Conservation (phyloP, 2,329 filamentous ascomycete species). For the Dothistroma septosporum region DNA sequence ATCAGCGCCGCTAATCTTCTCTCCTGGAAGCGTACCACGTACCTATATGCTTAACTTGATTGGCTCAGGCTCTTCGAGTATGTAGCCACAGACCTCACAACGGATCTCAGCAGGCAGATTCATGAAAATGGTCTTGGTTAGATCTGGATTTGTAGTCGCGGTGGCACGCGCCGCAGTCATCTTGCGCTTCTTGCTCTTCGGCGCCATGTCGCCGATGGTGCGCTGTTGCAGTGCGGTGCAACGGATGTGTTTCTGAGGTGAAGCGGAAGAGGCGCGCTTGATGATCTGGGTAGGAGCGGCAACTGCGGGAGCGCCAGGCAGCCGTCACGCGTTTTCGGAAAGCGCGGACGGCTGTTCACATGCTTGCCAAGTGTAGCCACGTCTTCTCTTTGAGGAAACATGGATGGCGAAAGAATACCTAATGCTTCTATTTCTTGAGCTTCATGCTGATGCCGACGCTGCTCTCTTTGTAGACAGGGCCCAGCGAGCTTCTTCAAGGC, state of each 20-base stretch:
- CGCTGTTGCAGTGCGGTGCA: background rate
- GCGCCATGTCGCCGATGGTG: slow-evolving; percentile 6
- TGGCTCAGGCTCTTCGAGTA: slow-evolving; percentile 8
- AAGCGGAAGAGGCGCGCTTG: background rate
- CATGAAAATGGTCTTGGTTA: slow-evolving; percentile 1
- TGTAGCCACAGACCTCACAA: slow-evolving; percentile 15
- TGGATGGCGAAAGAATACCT: no score
- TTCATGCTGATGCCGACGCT: no score
- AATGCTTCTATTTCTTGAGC: no score
- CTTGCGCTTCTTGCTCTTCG: slow-evolving; percentile 14
- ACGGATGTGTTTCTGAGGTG: background rate
- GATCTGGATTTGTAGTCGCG: background rate
- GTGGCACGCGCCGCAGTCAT: background rate
- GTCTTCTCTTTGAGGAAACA: no score
- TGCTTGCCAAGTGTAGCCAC: background rate
- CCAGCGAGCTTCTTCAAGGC: no score
- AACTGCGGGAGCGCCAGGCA: background rate
- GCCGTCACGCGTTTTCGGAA: background rate
- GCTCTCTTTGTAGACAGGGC: no score
- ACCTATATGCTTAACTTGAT: slow-evolving; percentile 1
- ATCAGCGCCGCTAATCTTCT: background rate
- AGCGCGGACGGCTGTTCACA: background rate
- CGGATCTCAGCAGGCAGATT: slow-evolving; percentile 14
- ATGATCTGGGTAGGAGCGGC: background rate
- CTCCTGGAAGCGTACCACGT: background rate